phyloP scores from a whole-genome alignment of 1,139 yeast genomes.

The Wickerhamomyces sp. region DNA sequence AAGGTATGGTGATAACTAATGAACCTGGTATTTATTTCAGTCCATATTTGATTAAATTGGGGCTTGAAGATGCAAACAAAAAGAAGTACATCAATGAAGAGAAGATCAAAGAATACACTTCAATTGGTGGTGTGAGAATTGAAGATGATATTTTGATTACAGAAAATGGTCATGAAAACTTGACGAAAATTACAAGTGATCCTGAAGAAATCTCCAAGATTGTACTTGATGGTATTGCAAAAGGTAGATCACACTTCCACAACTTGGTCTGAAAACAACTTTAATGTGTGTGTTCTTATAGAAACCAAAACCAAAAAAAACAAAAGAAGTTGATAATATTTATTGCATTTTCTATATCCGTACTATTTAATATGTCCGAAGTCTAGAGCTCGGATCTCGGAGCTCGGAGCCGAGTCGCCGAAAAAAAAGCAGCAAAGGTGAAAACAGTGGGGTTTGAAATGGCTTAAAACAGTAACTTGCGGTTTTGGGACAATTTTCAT shows the following conservation, averaged over 20 bases:
- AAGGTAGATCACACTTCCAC: slow-evolving; percentile 62
- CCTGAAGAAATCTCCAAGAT: slow-evolving; percentile 76
- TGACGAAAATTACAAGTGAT: slow-evolving; percentile 80
- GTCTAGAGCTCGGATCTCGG: too few relatives aligned
- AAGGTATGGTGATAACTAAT: slow-evolving; percentile 85
- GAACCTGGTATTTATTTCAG: slow-evolving; percentile 96
- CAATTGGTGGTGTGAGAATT: slow-evolving; percentile 92
- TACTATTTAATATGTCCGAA: too few relatives aligned
- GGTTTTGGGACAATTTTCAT: too few relatives aligned
- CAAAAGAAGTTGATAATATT: too few relatives aligned
- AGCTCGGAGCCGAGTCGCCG: too few relatives aligned
- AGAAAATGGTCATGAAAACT: slow-evolving; percentile 67
- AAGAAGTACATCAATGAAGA: slow-evolving; percentile 58
- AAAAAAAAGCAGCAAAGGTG: too few relatives aligned
- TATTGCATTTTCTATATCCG: too few relatives aligned
- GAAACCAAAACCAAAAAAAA: too few relatives aligned
- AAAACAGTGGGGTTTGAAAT: too few relatives aligned
- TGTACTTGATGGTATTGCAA: slow-evolving; percentile 65
- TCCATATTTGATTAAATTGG: slow-evolving; percentile 67
- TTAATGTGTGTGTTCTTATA: too few relatives aligned
- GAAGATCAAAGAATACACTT: slow-evolving; percentile 71
- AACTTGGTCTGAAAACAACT: slow-evolving; percentile 14
- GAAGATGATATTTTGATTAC: slow-evolving; percentile 90
- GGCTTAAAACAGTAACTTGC: too few relatives aligned
- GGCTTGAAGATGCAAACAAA: slow-evolving; percentile 51